Evolutionary conservation across 768 basidiomycete genomes (phyloP), one percentile per base, ranked within the genome.

Genomic region (Chalciporus pseudorubinellus): DNA sequence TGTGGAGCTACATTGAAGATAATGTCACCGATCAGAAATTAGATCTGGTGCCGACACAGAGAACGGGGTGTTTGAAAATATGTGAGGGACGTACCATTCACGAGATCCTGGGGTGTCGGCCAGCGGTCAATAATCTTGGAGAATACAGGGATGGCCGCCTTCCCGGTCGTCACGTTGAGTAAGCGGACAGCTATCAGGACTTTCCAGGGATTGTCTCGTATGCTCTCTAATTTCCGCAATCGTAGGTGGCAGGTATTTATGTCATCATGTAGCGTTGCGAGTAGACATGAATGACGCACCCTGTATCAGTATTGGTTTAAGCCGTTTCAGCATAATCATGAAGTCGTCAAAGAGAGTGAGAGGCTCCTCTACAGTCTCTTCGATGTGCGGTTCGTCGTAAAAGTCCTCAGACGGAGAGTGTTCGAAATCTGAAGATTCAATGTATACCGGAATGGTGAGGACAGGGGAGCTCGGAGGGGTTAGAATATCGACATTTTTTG

Each of bases 141-240:
- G 59, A 88, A 87, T 13, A 84, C 72, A 3, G 88, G 89, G 28
- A 87, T 75, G 9, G 86, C 84, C 13, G 74, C 67, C 58, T 76
- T 78, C 13, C 83, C 87, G 0, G 79, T 68, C 0, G 89, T 88
- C 61, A 84, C 83, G 60, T 91, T 90, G 18, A 90, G 76, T 6
- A 90, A 70, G 31, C 77, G 82, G 6, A 80, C 81, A 1, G 82
- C 84, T 18, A 89, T 73, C 7, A 90, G 71, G 31, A 90, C 64
- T 63, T 82, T 86, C 85, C 87, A 89, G 6, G 84, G 83, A 57
- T 83, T 75, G 18, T 76, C 64, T 0, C 76, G 72, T 20, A 87
- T 69, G 40, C 59, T 62, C 59, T 84, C 82, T 85, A 48, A 47
- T 18, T 29, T 21, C 39, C 29, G 20, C 14, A n/a, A 26, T n/a